Conservation (phyloP, 495 filamentous ascomycete species). For the Pseudoneurospora amorphoporcata region DNA sequence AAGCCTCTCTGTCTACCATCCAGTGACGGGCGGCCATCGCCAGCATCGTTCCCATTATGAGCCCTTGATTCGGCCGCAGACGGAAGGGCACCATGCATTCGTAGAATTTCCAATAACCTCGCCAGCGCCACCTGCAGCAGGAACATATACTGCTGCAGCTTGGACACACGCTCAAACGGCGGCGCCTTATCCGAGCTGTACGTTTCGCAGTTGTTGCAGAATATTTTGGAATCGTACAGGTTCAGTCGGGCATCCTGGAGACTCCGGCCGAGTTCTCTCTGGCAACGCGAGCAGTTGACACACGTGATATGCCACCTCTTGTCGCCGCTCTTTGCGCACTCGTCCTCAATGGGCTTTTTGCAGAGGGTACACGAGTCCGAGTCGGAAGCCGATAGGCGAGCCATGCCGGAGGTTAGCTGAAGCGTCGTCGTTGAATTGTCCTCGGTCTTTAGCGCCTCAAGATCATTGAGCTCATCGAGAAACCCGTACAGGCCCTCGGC, state of each 20-base stretch:
- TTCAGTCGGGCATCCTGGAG: constrained; percentile 57
- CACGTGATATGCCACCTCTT: constrained; percentile 78
- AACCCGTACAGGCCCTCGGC: constrained; percentile 69
- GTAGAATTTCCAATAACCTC: constrained; percentile 75
- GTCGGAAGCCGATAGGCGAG: constrained; percentile 60
- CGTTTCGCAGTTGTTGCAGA: constrained; percentile 54
- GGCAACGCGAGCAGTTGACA: constrained; percentile 64
- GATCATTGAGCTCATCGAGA: constrained; percentile 65
- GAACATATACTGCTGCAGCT: constrained; percentile 90
- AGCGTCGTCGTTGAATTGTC: constrained; percentile 49
- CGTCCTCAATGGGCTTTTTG: constrained; percentile 84
- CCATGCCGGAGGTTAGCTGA: constrained; percentile 62
- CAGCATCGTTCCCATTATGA: constrained; percentile 54
- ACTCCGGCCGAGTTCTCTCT: constrained; percentile 55
- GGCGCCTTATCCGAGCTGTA: constrained; percentile 23
- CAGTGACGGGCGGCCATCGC: constrained; percentile 40
- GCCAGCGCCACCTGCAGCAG: constrained; percentile 86
- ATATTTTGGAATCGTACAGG: constrained; percentile 50
- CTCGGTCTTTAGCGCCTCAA: constrained; percentile 60
- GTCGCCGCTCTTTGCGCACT: constrained; percentile 63
- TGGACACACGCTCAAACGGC: constrained; percentile 54
- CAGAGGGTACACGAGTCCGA: constrained; percentile 77
- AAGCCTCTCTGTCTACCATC: constrained; percentile 61
- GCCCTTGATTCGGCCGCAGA: constrained; percentile 70
- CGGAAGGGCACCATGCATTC: constrained; percentile 68